A percentile compares a stretch with the other conserved stretches of the same genome.
These are phyloP conservation scores for Colletotrichum agaves DNA, from an alignment of 2,329 filamentous ascomycete genomes.

Conservation along the genomic window DNA sequence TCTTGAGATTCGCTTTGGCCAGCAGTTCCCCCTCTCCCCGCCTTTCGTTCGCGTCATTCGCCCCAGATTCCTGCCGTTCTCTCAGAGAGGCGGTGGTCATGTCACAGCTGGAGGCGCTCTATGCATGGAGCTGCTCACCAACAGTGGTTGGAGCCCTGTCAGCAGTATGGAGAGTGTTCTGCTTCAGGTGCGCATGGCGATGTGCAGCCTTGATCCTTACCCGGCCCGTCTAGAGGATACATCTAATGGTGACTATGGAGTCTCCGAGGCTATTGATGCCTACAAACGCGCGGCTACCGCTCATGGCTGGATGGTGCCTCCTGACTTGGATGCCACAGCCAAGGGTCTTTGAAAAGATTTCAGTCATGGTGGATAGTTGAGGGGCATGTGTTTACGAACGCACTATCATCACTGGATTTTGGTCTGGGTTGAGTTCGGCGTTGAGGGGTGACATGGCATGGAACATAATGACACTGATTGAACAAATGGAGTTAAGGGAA, in stretches of 20 bases:
- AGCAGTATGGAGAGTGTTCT: conserved; percentile 82
- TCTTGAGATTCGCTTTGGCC: conserved; percentile 83
- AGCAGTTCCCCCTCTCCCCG: conserved; percentile 79
- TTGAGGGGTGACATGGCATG: neutral
- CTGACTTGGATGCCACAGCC: conserved; percentile 65
- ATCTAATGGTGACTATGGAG: conserved; percentile 65
- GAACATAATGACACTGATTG: neutral
- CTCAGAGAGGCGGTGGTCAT: conserved; percentile 82
- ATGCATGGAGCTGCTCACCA: conserved; percentile 86
- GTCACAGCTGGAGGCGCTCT: conserved; percentile 87
- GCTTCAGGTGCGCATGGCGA: conserved; percentile 81
- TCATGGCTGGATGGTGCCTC: conserved; percentile 81
- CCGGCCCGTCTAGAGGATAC: conserved; percentile 71
- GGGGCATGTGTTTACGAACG: neutral
- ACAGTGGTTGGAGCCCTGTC: conserved; percentile 81
- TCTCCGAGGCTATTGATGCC: conserved; percentile 77
- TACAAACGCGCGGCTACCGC: conserved; percentile 63
- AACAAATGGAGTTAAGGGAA: conserved; percentile 1
- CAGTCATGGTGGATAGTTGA: neutral
- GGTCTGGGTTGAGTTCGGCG: neutral
- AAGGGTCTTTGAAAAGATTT: neutral
- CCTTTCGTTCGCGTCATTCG: conserved; percentile 87
- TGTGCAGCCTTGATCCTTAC: conserved; percentile 73
- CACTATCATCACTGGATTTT: neutral
- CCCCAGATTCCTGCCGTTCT: conserved; percentile 80